Base-by-base conservation (phyloP, 1,284 basidiomycete species). In the Athelia sp. region DNA sequence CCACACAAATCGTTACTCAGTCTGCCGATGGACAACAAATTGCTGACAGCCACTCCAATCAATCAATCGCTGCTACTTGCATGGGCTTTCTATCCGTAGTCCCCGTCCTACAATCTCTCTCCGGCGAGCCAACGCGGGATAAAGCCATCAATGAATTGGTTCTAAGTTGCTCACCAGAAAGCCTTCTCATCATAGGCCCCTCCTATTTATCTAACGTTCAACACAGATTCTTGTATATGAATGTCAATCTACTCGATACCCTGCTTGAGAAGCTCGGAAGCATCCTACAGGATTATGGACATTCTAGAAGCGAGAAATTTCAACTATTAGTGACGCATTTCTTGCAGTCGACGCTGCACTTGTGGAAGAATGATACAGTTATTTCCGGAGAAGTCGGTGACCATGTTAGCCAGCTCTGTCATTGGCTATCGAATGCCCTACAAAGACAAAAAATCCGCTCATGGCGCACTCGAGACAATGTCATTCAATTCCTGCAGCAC, bases 401-500 rank as follows among this genome's bases (percentile, higher is more conserved):
- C 21, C 67, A 74, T 17, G 74, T 81, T 17, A 68, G 74, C 36
- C 46, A 62, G 8, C 62, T 93, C 24, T 77, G 76, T 52, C 61
- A 62, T 1, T 85, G 76, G 75, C 64, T 92, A 48, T 70, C 77
- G 22, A 55, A 60, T 2, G 69, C 70, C 50, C 62, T 82, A 29
- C 53, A 57, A 14, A 69, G 66, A 29, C 70, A 73, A 14, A 74
- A 73, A 38, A 62, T 84, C 2, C 67, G 69, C 0, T 81, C 78
- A 2, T 94, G 91, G 90, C 72, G 68, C 45, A 75, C 83, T 29
- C 80, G 91, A 18, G 83, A 92, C 56, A 63, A 72, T 22, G 67
- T 90, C 32, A 70, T 81, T 38, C 69, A 73, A 15, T 88, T 95
- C 60, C 67, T 92, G 43, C 81, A 85, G 54, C 64, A 64, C 38